Percentiles rank a stretch among this genome's conserved stretches.
Evolutionary conservation across 1,139 yeast species (phyloP).

Genomic region (Spathaspora sp.): DNA sequence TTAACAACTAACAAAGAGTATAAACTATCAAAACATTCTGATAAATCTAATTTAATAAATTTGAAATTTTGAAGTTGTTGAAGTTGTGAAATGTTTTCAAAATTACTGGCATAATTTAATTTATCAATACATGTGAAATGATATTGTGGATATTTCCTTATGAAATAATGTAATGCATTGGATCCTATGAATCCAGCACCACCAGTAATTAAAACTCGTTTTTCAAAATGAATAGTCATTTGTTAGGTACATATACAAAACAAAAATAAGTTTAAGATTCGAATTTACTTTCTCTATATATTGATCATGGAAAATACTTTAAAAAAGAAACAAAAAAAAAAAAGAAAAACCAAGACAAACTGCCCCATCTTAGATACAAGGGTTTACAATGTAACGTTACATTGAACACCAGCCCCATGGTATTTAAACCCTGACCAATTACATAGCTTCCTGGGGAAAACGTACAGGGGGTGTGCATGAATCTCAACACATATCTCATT

Average conservation of each 20-base stretch:
- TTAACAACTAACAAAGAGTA: constrained; percentile 13
- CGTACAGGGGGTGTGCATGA: neutral
- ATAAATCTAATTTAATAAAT: constrained; percentile 38
- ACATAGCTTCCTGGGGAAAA: neutral
- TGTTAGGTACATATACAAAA: too few relatives aligned
- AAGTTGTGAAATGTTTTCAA: constrained; percentile 13
- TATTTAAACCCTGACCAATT: neutral
- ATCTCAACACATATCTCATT: neutral
- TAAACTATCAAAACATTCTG: constrained; percentile 22
- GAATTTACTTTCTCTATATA: neutral
- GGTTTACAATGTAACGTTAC: constrained; percentile 3
- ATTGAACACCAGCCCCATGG: neutral
- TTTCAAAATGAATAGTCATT: constrained; percentile 14
- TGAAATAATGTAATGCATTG: constrained; percentile 43
- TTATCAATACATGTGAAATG: constrained; percentile 50
- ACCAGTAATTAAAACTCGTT: constrained; percentile 49
- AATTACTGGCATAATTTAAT: constrained; percentile 34
- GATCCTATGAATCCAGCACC: constrained; percentile 64
- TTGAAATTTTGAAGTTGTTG: constrained; percentile 19
- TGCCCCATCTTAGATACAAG: neutral
- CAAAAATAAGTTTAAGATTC: neutral
- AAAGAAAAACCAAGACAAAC: neutral
- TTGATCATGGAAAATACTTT: neutral
- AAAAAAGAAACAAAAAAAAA: neutral
- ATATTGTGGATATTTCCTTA: constrained; percentile 35